Base-by-base conservation (phyloP, 2,329 filamentous ascomycete species). In the Nemania sp. region DNA sequence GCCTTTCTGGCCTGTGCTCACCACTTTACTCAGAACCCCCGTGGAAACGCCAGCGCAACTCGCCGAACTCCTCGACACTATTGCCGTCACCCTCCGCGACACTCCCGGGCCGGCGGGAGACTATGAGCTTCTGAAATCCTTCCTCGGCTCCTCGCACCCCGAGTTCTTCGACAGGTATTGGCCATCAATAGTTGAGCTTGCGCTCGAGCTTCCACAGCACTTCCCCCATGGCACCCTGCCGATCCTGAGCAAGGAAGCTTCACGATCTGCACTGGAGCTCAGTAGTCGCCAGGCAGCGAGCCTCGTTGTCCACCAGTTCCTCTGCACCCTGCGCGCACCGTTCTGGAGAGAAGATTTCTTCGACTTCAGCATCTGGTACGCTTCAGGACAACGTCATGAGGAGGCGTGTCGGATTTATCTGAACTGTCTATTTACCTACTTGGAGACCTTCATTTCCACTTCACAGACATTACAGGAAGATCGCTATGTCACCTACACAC, bases 311-410 rank as follows among this genome's bases (percentile, higher is more conserved):
- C 49, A 60, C 11, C 49, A 57, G 25, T 57, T 60, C 25, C 53
- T 57, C 11, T 63, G 45, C 6, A 60, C 48, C 18, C 35, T 56
- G 20, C 39, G 43, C 6, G 43, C 35, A 7, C 52, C 53, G 5
- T 15, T 9, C 4, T 57, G 21, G 57, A 39, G 53, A 29, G 60
- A 54, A 11, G 57, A 57, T 1, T 57, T 39, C 49, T 57, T 60
- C 53, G 47, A 60, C 32, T 63, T 54, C 49, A 54, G 52, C 35
- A 50, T 63, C 13, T 63, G 53, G 45, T 60, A 57, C 10, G 42
- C 18, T n/a, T 54, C 52, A 5, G 35, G 39, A 5, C 56, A 62
- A 15, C 51, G 56, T 5, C 56, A 62, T 3, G 47, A 53, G 43
- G n/a, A 42, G 18, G 35, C 60, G 2, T 63, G 52, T 25, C 49